phyloP scores from a whole-genome alignment of 1,284 basidiomycete genomes.

The Ustilago crameri region DNA sequence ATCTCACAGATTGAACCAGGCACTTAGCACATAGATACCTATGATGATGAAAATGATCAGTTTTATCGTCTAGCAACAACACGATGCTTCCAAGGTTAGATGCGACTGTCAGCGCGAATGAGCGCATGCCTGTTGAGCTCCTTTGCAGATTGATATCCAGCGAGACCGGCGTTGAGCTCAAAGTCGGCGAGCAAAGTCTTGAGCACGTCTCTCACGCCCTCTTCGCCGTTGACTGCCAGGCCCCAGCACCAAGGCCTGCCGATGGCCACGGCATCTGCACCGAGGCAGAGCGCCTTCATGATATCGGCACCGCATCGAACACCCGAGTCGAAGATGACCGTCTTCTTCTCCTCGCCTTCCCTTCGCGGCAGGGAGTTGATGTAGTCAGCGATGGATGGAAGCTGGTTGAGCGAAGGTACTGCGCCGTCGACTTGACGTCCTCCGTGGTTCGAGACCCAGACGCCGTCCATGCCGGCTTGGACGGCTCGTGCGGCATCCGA shows the following conservation, averaged over 20 bases:
- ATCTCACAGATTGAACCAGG: not conserved
- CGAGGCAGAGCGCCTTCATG: conserved; percentile 61
- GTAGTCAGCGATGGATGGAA: conserved; percentile 50
- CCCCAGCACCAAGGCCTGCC: conserved; percentile 63
- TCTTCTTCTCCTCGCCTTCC: conserved; percentile 43
- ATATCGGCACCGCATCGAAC: conserved; percentile 60
- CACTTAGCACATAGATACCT: no score
- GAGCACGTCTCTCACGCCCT: conserved; percentile 58
- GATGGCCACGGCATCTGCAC: conserved; percentile 61
- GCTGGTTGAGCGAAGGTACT: conserved; percentile 48
- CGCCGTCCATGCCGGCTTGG: conserved; percentile 59
- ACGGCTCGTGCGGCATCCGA: conserved; percentile 58
- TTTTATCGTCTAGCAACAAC: no score
- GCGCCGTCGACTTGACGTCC: conserved; percentile 65
- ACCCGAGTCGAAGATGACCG: conserved; percentile 62
- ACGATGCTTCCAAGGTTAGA: conserved; percentile 2
- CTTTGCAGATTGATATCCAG: conserved; percentile 27
- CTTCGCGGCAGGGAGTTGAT: conserved; percentile 28
- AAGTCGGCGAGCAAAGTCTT: conserved; percentile 58
- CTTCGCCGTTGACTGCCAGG: conserved; percentile 54
- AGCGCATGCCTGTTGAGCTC: conserved; percentile 27
- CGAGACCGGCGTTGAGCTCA: conserved; percentile 44
- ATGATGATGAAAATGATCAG: no score
- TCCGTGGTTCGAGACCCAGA: conserved; percentile 65
- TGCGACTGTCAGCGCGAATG: conserved; percentile 26